phyloP scores from a whole-genome alignment of 352 stramenopile species.

The Phytophthora capsici region DNA sequence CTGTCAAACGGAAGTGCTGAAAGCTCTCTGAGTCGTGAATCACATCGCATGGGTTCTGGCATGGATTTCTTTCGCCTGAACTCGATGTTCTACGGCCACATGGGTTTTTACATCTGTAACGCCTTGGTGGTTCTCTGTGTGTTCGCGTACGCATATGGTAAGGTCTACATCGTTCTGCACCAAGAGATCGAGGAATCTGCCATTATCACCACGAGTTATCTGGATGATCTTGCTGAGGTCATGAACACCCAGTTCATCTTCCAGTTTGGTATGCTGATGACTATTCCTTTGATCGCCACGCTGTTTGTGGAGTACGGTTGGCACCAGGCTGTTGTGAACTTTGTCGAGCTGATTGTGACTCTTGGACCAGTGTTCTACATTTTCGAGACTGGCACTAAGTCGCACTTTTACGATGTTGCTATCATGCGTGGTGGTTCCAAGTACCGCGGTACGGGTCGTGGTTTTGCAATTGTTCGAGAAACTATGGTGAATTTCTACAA shows the following conservation, averaged over 20 bases:
- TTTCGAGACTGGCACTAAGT: slow-evolving; percentile 87
- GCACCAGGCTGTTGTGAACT: slow-evolving; percentile 81
- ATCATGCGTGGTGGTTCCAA: slow-evolving; percentile 89
- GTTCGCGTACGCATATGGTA: slow-evolving; percentile 83
- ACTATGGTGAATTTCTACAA: slow-evolving; percentile 89
- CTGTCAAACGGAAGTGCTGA: slow-evolving; percentile 84
- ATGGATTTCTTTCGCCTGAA: slow-evolving; percentile 92
- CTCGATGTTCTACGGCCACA: slow-evolving; percentile 91
- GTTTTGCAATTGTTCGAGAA: slow-evolving; percentile 87
- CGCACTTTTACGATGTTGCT: slow-evolving; percentile 87
- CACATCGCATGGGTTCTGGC: slow-evolving; percentile 79
- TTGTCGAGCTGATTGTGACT: slow-evolving; percentile 82
- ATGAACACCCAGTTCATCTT: slow-evolving; percentile 91
- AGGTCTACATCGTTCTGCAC: slow-evolving; percentile 87
- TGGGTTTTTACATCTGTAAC: slow-evolving; percentile 91
- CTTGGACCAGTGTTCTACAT: slow-evolving; percentile 90
- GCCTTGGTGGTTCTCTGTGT: slow-evolving; percentile 82
- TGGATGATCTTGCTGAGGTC: slow-evolving; percentile 79
- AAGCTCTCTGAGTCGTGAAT: slow-evolving; percentile 80
- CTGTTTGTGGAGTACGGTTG: slow-evolving; percentile 87
- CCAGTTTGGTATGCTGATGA: slow-evolving; percentile 91
- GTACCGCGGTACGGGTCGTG: slow-evolving; percentile 84
- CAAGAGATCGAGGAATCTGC: slow-evolving; percentile 71
- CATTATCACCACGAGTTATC: slow-evolving; percentile 76
- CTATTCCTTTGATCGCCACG: slow-evolving; percentile 83